A percentile compares a stretch with the other conserved stretches of the same genome.
Conservation (phyloP, 257 asterid species). For the Solanum habrochaites region DNA sequence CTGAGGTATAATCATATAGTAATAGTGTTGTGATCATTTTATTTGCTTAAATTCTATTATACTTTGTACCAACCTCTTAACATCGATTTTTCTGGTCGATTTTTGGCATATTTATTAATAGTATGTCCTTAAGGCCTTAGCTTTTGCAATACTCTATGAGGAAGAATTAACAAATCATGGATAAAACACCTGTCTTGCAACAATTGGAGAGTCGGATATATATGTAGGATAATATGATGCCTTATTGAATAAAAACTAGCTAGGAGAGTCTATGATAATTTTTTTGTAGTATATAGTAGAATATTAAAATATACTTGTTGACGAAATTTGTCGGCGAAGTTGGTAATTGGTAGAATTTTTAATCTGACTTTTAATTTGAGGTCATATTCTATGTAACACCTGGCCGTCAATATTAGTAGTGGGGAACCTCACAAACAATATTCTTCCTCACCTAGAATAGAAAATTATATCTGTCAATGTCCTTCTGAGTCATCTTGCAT, state of each 20-base stretch:
- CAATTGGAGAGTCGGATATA: neutral
- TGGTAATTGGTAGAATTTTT: neutral
- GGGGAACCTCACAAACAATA: neutral
- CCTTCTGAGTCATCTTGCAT: neutral
- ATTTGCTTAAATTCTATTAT: neutral
- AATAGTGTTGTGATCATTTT: neutral
- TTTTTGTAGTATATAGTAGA: neutral
- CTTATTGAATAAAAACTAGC: neutral
- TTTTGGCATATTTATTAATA: neutral
- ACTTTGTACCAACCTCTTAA: neutral
- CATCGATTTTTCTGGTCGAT: neutral
- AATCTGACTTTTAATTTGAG: neutral
- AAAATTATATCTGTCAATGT: neutral
- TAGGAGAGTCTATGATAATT: neutral
- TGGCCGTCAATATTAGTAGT: neutral
- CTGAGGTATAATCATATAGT: conserved; percentile 40
- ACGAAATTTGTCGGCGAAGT: neutral
- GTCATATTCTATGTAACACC: neutral
- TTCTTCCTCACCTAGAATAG: neutral
- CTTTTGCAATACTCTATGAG: neutral
- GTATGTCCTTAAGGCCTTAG: neutral
- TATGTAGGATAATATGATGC: neutral
- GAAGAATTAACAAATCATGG: neutral
- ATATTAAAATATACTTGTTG: neutral
- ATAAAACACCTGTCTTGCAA: neutral